phyloP scores from a whole-genome alignment of 371 early-diverging fungal species.

The Mucor plumbeus region DNA sequence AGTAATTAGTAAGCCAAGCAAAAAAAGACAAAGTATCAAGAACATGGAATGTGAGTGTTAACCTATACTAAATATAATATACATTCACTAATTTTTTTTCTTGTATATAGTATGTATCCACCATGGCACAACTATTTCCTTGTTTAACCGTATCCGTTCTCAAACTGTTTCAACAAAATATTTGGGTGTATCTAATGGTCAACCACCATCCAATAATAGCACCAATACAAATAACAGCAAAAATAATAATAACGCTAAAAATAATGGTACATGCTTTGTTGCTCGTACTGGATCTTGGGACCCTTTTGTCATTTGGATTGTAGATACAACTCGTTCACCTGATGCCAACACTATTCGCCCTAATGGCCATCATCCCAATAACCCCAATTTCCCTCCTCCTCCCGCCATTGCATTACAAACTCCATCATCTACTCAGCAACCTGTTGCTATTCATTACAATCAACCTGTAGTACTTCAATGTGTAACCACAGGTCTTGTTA shows the following conservation, averaged over 20 bases:
- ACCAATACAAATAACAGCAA: background rate
- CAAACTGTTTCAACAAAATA: conserved; percentile 91
- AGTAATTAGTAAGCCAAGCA: conserved; percentile 86
- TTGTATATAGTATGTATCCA: conserved; percentile 74
- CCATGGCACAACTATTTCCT: conserved; percentile 80
- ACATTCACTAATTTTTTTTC: conserved; percentile 62
- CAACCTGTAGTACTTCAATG: conserved; percentile 85
- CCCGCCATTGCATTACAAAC: conserved; percentile 77
- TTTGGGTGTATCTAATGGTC: conserved; percentile 64
- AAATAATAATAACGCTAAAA: conserved; percentile 4
- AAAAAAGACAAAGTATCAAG: conserved; percentile 84
- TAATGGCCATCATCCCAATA: conserved; percentile 53
- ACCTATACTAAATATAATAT: background rate
- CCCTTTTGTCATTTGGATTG: conserved; percentile 88
- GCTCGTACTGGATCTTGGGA: conserved; percentile 85
- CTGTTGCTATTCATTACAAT: conserved; percentile 82
- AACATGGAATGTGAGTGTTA: conserved; percentile 74
- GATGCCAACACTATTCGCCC: conserved; percentile 15
- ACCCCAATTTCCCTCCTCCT: conserved; percentile 71
- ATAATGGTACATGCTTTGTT: conserved; percentile 71
- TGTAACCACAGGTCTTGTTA: conserved; percentile 79
- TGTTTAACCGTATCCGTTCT: conserved; percentile 86
- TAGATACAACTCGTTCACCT: conserved; percentile 66
- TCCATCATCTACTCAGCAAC: conserved; percentile 64
- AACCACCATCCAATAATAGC: conserved; percentile 42